A percentile compares a stretch with the other conserved stretches of the same genome.
These are phyloP conservation scores for Forsythia suspensa DNA, from an alignment of 257 asterid species.

Conservation along the genomic window DNA sequence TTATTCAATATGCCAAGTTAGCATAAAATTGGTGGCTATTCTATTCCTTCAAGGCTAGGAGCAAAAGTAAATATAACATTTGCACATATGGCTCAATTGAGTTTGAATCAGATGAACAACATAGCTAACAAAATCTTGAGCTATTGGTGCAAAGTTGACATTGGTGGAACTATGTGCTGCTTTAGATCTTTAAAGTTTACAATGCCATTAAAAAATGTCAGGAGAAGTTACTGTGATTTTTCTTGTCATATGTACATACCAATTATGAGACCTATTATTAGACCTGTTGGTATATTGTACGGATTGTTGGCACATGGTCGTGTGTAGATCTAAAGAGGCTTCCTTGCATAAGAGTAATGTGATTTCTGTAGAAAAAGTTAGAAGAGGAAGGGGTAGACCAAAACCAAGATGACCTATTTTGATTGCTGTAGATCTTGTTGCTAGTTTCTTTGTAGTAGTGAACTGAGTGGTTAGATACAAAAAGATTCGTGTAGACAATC, in stretches of 20 bases:
- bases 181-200: neutral
- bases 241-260: neutral
- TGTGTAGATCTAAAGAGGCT: neutral
- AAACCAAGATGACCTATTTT: neutral
- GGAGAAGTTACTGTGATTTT: neutral
- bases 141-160: neutral
- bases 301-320: neutral
- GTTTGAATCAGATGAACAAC: neutral
- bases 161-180: neutral
- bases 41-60: neutral
- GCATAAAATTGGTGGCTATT: neutral
- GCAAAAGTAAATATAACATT: neutral
- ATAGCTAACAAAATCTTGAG: neutral
- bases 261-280: neutral
- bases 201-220: neutral
- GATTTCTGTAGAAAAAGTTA: neutral
- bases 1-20: neutral
- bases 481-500: neutral
- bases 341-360: neutral
- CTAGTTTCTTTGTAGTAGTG: neutral
- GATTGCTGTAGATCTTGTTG: neutral
- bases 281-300: neutral
- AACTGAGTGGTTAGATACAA: neutral
- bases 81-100: neutral
- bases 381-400: neutral